phyloP scores from a whole-genome alignment of 495 filamentous ascomycete species.

The Xylaria telfairii region DNA sequence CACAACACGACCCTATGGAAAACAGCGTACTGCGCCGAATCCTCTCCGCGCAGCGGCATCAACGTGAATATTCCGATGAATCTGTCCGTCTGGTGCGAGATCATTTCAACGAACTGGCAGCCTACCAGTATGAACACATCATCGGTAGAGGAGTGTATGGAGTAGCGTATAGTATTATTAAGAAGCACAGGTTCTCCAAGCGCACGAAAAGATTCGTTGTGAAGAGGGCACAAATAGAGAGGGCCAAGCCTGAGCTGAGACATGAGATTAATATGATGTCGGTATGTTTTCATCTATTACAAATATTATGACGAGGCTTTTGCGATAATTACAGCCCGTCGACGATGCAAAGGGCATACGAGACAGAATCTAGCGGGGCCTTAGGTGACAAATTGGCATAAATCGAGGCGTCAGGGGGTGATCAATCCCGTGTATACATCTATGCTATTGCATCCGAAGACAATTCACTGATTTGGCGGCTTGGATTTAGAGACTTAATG shows the following conservation, averaged over 20 bases:
- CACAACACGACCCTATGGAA: neutral
- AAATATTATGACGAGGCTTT: too few species aligned
- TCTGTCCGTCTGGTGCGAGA: neutral
- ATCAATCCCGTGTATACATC: neutral
- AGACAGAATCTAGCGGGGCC: neutral
- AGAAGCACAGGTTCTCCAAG: neutral
- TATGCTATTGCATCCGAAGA: neutral
- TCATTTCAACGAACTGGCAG: slow-evolving; percentile 7
- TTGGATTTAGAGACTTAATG: slow-evolving; percentile 8
- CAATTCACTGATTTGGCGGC: neutral
- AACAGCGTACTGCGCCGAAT: neutral
- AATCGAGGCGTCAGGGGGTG: neutral
- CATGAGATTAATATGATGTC: neutral
- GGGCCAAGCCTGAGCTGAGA: neutral
- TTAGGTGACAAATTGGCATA: neutral
- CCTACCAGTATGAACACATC: neutral
- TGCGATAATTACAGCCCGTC: neutral
- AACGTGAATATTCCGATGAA: neutral
- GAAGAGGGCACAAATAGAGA: neutral
- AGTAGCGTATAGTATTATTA: neutral
- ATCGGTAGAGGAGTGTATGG: slow-evolving; percentile 9
- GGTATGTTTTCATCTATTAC: too few species aligned
- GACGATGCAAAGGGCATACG: neutral
- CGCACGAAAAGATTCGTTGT: neutral
- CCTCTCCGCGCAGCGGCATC: neutral